These are phyloP conservation scores for Acorus calamus DNA, from an alignment of 106 monocot species.

Conservation along the genomic window DNA sequence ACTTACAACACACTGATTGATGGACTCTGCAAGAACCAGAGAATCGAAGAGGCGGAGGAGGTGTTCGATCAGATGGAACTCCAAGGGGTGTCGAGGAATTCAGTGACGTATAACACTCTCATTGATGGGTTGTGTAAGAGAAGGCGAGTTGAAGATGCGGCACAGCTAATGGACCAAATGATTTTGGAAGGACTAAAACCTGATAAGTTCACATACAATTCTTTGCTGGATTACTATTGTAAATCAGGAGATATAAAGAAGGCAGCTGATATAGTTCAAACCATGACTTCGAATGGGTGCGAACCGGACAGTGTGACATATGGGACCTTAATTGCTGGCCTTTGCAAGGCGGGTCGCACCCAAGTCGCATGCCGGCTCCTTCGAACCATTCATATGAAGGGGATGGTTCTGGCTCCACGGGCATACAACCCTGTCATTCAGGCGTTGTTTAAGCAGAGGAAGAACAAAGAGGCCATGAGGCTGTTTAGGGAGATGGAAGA, in stretches of 20 bases:
- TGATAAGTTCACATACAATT: conserved; percentile 60
- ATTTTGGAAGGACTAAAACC: conserved; percentile 66
- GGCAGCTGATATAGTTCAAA: conserved; percentile 74
- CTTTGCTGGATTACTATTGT: conserved; percentile 54
- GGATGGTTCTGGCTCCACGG: conserved; percentile 67
- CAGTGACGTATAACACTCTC: conserved; percentile 65
- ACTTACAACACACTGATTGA: conserved; percentile 85
- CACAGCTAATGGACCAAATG: conserved; percentile 83
- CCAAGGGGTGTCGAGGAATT: conserved; percentile 63
- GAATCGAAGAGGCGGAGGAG: conserved; percentile 73
- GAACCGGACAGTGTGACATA: conserved; percentile 66
- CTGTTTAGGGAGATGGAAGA: conserved; percentile 83
- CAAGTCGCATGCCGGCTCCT: conserved; percentile 55
- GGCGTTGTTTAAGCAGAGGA: conserved; percentile 72
- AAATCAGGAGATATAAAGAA: conserved; percentile 53
- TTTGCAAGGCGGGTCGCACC: conserved; percentile 52
- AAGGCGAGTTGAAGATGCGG: conserved; percentile 62
- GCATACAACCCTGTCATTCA: conserved; percentile 89
- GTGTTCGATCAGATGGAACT: conserved; percentile 82
- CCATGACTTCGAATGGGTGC: conserved; percentile 78
- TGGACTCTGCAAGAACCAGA: conserved; percentile 74
- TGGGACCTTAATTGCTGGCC: conserved; percentile 43
- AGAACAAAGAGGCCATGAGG: conserved; percentile 57
- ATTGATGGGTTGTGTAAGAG: conserved; percentile 79
- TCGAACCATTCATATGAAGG: conserved; percentile 66